Evolutionary conservation across 768 basidiomycete genomes (phyloP), one percentile per base, ranked within the genome.

Genomic region (Vararia minispora): DNA sequence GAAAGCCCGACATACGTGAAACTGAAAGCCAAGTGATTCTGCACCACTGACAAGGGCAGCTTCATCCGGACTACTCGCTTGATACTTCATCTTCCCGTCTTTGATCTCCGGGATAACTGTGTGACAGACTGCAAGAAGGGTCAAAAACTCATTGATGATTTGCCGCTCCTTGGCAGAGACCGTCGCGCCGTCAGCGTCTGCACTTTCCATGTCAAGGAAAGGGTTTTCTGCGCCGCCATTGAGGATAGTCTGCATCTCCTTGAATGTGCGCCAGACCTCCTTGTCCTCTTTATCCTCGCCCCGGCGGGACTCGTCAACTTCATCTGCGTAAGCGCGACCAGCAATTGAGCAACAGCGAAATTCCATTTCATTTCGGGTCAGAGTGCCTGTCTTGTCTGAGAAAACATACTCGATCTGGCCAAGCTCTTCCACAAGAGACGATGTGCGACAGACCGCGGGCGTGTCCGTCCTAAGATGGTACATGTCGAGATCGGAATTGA

Each of bases 401-500:
- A 94, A 94, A 2, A 94, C 85, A 52, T 88, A 92, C 65, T 92
- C 90, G 43, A 97, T 98, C 57, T 97, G 95, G 0, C 95, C 95
- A 10, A 99, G 76, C 55, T 99, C 95, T 61, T 99, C 95, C 11
- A 99, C 95, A 14, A 99, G 76, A 2, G 89, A 90, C 1, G 94
- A 98, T 1, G 95, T 99, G n/a, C 94, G 77, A 52, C 95, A 98
- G 17, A 98, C 68, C 0, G 95, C 95, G 0, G 95, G 91, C 0
- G 94, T 98, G 55, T 99, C 95, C 0, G 94, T 95, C 42, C 66
- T 77, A 9, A 82, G 76, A 57, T 98, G 83, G 61, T 99, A 99
- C 94, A 99, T 98, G 63, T 99, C 95, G 35, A 94, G 74, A 59
- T 94, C 95, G 18, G 76, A 90, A 58, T 98, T 99, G 68, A 99